Percentiles rank a stretch among this genome's conserved stretches.
These are phyloP conservation scores for Candida silvatica DNA, from an alignment of 805 yeast species.

Conservation along the genomic window DNA sequence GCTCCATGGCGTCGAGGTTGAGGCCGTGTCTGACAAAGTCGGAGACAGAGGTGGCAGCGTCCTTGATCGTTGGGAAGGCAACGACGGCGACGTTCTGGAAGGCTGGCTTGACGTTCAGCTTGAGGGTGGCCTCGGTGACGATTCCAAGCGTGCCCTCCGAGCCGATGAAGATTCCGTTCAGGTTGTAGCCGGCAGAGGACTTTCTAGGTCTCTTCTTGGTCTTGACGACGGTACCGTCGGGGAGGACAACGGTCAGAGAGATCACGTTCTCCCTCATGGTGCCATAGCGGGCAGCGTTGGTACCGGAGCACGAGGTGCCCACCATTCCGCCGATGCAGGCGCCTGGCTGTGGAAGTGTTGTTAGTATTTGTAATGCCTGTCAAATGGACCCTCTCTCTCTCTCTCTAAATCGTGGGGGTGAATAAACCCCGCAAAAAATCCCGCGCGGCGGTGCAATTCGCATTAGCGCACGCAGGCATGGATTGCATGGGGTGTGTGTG, in stretches of 20 bases:
- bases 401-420: too few species aligned
- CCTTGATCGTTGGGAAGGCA: constrained; percentile 51
- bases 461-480: too few species aligned
- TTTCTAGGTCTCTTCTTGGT: constrained; percentile 71
- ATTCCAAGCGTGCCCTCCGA: constrained; percentile 76
- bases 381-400: constrained; percentile 1
- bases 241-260: constrained; percentile 62
- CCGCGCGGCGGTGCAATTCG: too few species aligned
- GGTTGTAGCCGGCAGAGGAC: constrained; percentile 72
- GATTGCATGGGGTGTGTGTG: too few species aligned
- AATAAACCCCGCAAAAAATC: too few species aligned
- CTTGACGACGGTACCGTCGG: constrained; percentile 73
- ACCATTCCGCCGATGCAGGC: constrained; percentile 77
- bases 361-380: background rate
- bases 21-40: constrained; percentile 59
- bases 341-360: constrained; percentile 37
- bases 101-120: constrained; percentile 52
- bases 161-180: constrained; percentile 73
- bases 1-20: constrained; percentile 71
- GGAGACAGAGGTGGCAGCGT: constrained; percentile 66
- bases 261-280: constrained; percentile 72
- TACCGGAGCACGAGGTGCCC: constrained; percentile 72
- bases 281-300: constrained; percentile 72
- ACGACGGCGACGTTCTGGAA: constrained; percentile 63
- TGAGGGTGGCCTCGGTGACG: constrained; percentile 62